Base-by-base conservation (phyloP, 148 eudicot species). In the Chenopodium formosanum region DNA sequence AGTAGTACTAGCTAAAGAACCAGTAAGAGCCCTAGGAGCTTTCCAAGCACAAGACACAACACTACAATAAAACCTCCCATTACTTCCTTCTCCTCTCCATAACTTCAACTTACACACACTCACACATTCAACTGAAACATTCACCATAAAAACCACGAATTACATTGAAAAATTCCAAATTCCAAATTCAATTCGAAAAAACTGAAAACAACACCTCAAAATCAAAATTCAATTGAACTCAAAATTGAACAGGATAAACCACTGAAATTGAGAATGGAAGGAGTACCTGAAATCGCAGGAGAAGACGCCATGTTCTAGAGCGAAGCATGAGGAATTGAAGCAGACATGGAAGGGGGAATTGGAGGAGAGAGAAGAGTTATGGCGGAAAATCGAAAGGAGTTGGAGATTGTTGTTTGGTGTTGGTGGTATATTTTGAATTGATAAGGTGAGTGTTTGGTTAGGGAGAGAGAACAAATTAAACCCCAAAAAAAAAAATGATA, bases 1-100 rank as follows among this genome's bases (percentile, higher is more conserved):
- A 0, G 97, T 80, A 19, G 97, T 95, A 81, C 90, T 95, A 1
- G 98, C 97, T 63, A 93, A 88, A 70, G 90, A 89, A 10, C 98
- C 98, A 10, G 93, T 95, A 79, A 95, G 87, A 58, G 86, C 91
- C 90, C 98, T 90, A 32, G 97, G 96, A 79, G 97, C 94, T 86
- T 89, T 95, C 90, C 94, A 93, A 22, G 98, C 97, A 86, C 98
- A 95, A 44, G 97, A 92, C 56, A 91, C 79, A 73, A 82, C 82
- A 83, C 90, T 93, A 84, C 98, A 93, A 84, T 95, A 97, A 74
- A 85, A 84, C 80, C 82, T 85, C 40, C 90, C 89, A 82, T 83
- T 62, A 56, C 76, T 71, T 7, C 78, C 75, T 23, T 93, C 98
- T 70, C 86, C 84, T 82, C 82, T 81, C 85, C 92, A 75, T 87